These are phyloP conservation scores for Yamadazyma atmosphaerica DNA, from an alignment of 1,139 yeast genomes.

Conservation along the genomic window DNA sequence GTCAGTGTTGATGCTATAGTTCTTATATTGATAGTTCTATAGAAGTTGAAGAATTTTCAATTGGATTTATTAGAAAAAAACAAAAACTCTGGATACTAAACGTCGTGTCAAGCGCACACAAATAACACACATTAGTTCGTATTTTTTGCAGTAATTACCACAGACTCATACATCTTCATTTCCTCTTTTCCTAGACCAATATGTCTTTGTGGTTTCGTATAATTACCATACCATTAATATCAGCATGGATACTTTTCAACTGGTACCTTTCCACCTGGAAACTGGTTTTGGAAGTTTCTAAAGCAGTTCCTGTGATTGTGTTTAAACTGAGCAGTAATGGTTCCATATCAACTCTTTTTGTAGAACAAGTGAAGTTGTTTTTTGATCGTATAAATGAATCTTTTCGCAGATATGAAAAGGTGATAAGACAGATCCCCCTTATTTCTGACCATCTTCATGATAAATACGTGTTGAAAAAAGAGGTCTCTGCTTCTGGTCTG, in stretches of 20 bases:
- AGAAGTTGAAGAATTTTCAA: too few species aligned
- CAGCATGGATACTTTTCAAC: neutral
- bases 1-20: too few species aligned
- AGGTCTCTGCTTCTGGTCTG: neutral
- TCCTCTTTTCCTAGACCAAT: too few species aligned
- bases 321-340: neutral
- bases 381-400: neutral
- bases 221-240: neutral
- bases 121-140: too few species aligned
- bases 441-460: neutral
- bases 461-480: conserved; percentile 3
- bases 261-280: neutral
- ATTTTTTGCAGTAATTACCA: neutral
- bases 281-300: neutral
- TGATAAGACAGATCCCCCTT: neutral
- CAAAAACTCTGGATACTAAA: too few species aligned
- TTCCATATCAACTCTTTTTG: neutral
- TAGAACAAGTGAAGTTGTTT: neutral
- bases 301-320: neutral
- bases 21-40: too few species aligned
- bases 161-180: too few species aligned
- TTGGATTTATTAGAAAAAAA: too few species aligned
- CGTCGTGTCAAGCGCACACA: too few species aligned
- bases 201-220: neutral
- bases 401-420: neutral